These are phyloP conservation scores for Solanum hybrid DNA, from an alignment of 305 asterid species.

Conservation along the genomic window DNA sequence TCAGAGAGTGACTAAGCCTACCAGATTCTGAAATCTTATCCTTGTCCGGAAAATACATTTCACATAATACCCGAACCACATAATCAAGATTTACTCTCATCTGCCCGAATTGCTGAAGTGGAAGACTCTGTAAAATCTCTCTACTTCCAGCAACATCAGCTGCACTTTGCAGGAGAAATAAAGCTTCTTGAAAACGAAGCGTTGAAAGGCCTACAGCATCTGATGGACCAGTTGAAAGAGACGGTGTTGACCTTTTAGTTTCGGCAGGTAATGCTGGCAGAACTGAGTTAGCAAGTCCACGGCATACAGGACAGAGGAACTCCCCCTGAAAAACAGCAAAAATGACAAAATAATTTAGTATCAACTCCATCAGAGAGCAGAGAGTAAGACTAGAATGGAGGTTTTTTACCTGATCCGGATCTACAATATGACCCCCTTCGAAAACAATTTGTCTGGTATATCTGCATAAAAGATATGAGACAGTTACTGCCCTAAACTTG, in stretches of 20 bases:
- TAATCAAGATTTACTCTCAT: slow-evolving; percentile 56
- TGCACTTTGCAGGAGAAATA: slow-evolving; percentile 49
- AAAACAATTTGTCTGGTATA: slow-evolving; percentile 66
- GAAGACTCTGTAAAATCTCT: slow-evolving; percentile 44
- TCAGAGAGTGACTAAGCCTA: slow-evolving; percentile 52
- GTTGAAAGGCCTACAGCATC: slow-evolving; percentile 24
- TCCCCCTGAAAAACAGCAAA: slow-evolving; percentile 61
- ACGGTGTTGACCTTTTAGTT: slow-evolving; percentile 24
- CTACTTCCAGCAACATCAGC: slow-evolving; percentile 48
- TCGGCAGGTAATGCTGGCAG: slow-evolving; percentile 56
- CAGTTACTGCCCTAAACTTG: neutral
- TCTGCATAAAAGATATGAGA: slow-evolving; percentile 28
- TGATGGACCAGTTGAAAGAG: slow-evolving; percentile 16
- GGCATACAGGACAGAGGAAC: slow-evolving; percentile 98
- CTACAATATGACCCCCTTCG: slow-evolving; percentile 95
- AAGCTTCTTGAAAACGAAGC: slow-evolving; percentile 49
- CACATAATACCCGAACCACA: slow-evolving; percentile 45
- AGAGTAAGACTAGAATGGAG: slow-evolving; percentile 1
- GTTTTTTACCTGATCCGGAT: slow-evolving; percentile 83
- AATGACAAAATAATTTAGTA: slow-evolving; percentile 5
- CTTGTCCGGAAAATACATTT: slow-evolving; percentile 60
- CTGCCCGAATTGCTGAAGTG: slow-evolving; percentile 36
- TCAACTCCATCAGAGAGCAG: neutral
- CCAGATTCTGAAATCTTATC: slow-evolving; percentile 65
- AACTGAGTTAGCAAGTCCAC: slow-evolving; percentile 87